A percentile compares a stretch with the other conserved stretches of the same genome.
Conservation (phyloP, 768 basidiomycete species). For the Pisolithus tinctorius region DNA sequence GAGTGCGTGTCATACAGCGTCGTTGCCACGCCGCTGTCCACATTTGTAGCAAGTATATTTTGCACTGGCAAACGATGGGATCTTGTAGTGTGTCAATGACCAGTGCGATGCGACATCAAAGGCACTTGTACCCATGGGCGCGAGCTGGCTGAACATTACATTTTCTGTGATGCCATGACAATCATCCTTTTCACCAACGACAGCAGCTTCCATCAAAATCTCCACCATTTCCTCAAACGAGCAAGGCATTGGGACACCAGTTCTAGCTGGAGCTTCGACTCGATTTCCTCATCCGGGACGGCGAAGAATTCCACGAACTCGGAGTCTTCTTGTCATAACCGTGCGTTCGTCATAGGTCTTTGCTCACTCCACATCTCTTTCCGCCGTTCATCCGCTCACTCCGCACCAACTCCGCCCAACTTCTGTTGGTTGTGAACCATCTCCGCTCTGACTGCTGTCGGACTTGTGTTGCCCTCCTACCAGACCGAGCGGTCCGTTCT, state of each 20-base stretch:
- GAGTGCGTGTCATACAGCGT: constrained; percentile 95
- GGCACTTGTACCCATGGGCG: constrained; percentile 96
- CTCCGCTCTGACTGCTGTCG: too few species aligned
- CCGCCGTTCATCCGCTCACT: too few species aligned
- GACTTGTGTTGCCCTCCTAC: too few species aligned
- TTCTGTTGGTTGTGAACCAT: too few species aligned
- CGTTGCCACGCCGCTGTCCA: constrained; percentile 89
- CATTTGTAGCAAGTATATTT: constrained; percentile 67
- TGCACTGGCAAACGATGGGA: constrained; percentile 92
- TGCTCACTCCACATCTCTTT: too few species aligned
- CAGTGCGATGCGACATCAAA: constrained; percentile 78
- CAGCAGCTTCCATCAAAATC: constrained; percentile 97
- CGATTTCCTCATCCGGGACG: constrained; percentile 95
- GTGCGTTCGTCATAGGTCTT: too few species aligned
- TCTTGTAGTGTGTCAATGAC: constrained; percentile 99
- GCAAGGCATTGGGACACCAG: constrained; percentile 97
- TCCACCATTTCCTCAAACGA: constrained; percentile 99
- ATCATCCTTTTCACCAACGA: constrained; percentile 96
- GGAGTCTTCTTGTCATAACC: too few species aligned
- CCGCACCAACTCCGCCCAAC: too few species aligned
- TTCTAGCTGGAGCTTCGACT: constrained; percentile 93
- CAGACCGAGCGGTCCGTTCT: too few species aligned
- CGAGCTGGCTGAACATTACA: constrained; percentile 97
- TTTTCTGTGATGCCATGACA: constrained; percentile 98
- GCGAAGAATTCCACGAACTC: constrained; percentile 99